phyloP scores from a whole-genome alignment of 1,284 basidiomycete species.

The Pseudozyma hubeiensis region DNA sequence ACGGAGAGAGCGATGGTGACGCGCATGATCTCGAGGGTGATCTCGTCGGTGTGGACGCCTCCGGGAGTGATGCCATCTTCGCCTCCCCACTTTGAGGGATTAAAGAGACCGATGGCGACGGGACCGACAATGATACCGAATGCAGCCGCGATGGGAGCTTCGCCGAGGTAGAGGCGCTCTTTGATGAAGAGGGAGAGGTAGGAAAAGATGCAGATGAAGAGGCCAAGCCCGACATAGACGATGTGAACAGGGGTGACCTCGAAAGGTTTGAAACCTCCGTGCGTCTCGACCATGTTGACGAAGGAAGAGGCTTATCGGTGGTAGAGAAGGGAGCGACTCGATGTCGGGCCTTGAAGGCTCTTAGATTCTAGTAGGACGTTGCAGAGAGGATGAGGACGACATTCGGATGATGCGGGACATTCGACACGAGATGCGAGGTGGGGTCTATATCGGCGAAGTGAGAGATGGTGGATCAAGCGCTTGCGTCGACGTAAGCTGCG shows the following conservation, averaged over 20 bases:
- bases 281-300: not conserved
- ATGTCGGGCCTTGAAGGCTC: not conserved
- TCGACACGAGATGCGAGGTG: slow-evolving; percentile 2
- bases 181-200: slow-evolving; percentile 94
- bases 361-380: slow-evolving; percentile 19
- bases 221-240: slow-evolving; percentile 64
- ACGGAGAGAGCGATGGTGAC: slow-evolving; percentile 96
- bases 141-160: slow-evolving; percentile 93
- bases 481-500: no score
- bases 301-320: not conserved
- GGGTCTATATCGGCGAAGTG: no score
- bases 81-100: slow-evolving; percentile 84
- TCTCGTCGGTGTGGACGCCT: slow-evolving; percentile 76
- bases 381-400: slow-evolving; percentile 30
- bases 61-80: slow-evolving; percentile 71
- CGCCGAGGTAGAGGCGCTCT: slow-evolving; percentile 93
- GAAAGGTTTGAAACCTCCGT: slow-evolving; percentile 58
- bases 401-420: slow-evolving; percentile 26
- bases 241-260: slow-evolving; percentile 65
- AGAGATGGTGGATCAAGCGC: no score
- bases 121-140: slow-evolving; percentile 91
- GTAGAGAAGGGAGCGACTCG: not conserved
- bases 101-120: slow-evolving; percentile 84
- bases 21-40: slow-evolving; percentile 83
- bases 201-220: slow-evolving; percentile 77